Conservation (phyloP, 2,329 filamentous ascomycete species). For the Orbilia blumenaviensis region DNA sequence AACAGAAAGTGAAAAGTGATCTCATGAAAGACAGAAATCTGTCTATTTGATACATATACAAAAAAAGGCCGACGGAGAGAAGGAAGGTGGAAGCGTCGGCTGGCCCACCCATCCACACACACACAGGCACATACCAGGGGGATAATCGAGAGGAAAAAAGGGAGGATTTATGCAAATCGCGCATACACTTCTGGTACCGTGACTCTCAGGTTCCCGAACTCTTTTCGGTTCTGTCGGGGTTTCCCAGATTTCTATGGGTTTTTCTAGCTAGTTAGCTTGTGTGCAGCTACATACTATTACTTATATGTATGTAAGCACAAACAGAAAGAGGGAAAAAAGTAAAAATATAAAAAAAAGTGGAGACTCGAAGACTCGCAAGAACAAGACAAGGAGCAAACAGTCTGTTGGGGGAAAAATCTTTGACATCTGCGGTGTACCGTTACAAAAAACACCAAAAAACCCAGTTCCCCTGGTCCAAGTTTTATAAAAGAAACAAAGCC, state of each 20-base stretch:
- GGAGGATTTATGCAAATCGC: constrained; percentile 52
- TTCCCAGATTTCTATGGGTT: neutral
- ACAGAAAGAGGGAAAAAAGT: no score
- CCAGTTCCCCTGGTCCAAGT: neutral
- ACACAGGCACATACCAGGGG: neutral
- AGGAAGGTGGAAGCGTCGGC: constrained; percentile 3
- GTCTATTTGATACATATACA: neutral
- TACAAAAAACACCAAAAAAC: no score
- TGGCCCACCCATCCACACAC: no score
- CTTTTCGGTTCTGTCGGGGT: neutral
- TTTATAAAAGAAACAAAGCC: neutral
- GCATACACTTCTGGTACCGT: constrained; percentile 53
- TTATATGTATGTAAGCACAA: no score
- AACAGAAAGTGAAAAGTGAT: neutral
- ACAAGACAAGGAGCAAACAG: no score
- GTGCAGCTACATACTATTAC: no score
- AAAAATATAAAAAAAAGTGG: neutral
- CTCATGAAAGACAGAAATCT: neutral
- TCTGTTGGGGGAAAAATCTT: neutral
- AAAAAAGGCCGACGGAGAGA: neutral
- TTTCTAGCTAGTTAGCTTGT: neutral
- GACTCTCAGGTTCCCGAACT: constrained; percentile 12
- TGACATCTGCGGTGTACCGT: constrained; percentile 53
- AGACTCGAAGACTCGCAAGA: neutral
- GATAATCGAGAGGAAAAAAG: neutral